Conservation (phyloP, 257 asterid genomes). For the Sherardia arvensis region DNA sequence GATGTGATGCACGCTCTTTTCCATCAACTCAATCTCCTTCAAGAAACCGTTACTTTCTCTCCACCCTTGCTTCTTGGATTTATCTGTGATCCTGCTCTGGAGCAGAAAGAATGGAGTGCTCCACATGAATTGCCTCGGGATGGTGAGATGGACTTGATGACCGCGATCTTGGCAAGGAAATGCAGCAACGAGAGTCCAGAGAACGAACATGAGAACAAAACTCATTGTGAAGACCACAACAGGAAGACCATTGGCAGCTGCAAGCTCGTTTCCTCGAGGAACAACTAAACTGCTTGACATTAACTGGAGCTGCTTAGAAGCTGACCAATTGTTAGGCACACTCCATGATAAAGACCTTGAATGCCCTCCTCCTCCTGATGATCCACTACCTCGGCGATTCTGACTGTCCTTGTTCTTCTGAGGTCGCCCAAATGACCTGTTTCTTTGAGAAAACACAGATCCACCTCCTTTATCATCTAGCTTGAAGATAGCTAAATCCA, state of each 20-base stretch:
- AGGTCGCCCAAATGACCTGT: constrained; percentile 66
- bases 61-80: constrained; percentile 63
- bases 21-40: constrained; percentile 56
- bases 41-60: constrained; percentile 53
- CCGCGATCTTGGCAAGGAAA: constrained; percentile 91
- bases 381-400: constrained; percentile 12
- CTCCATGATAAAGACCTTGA: constrained; percentile 93
- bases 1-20: constrained; percentile 47
- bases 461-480: constrained; percentile 67
- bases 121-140: constrained; percentile 75
- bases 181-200: constrained; percentile 81
- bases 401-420: constrained; percentile 53
- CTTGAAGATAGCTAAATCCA: constrained; percentile 75
- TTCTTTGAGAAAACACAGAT: constrained; percentile 48
- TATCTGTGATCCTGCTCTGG: constrained; percentile 56
- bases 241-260: constrained; percentile 59
- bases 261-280: constrained; percentile 59
- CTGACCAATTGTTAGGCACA: constrained; percentile 82
- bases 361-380: constrained; percentile 38
- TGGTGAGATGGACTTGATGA: constrained; percentile 40
- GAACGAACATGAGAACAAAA: constrained; percentile 59
- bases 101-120: constrained; percentile 44
- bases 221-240: constrained; percentile 58
- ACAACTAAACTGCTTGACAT: constrained; percentile 53
- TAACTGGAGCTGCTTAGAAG: constrained; percentile 82